Evolutionary conservation across 2,329 filamentous ascomycete species (phyloP), one percentile per base, ranked within the genome.

Genomic region (Pyrenochaeta sp.): DNA sequence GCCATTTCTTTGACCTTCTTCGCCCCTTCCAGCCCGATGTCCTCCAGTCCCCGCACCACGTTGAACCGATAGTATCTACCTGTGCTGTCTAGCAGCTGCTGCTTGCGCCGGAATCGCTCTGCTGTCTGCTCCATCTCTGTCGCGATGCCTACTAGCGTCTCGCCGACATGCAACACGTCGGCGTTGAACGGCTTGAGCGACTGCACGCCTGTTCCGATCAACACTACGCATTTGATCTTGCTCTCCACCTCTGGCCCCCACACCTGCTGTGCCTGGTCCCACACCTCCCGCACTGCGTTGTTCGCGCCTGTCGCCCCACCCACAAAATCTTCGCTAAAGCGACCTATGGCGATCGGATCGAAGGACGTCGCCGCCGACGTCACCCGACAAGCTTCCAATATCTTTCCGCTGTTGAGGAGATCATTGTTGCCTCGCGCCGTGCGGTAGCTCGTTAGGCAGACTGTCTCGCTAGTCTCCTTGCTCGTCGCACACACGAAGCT

Each of bases 61-160:
- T 77, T 77, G 48, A 78, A 78, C 6, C 75, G 72, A 52, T 69
- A 77, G 47, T 76, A 72, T 17, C 53, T 39, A n/a, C 35, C 38
- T 3, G 29, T 46, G 23, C 39, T 47, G 35, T 50, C 47, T 14
- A 52, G 42, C 26, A 40, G n/a, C 24, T 20, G 0, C 24, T 32
- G 24, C 37, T 51, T 46, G 23, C 38, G 40, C 32, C 37, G 40
- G 26, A 55, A 54, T 26, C 20, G 21, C 43, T 52, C 53, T 4
- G 49, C 51, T 3, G 51, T 58, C 34, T 26, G 6, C 43, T 60
- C 51, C 2, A 47, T 55, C 38, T 60, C 49, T 4, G 52, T 54
- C 0, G 47, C 49, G 9, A 54, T 51, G 6, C 35, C 46, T 8
- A 35, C 29, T n/a, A 59, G 24, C 34, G 44, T 50, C 35, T 47